Conservation (phyloP, 345 rosid species). For the Populus simonii region DNA sequence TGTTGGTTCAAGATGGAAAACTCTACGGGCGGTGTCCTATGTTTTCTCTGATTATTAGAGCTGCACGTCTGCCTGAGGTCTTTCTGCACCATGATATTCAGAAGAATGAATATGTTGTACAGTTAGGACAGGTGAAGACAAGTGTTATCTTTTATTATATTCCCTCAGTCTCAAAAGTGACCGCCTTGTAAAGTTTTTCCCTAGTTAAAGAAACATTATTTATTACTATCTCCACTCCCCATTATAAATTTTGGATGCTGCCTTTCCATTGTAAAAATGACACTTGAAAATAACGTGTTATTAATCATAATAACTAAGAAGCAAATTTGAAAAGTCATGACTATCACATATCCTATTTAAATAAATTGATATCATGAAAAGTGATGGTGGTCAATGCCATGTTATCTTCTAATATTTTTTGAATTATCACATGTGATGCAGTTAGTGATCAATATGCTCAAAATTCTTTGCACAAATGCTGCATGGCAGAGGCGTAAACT, state of each 20-base stretch:
- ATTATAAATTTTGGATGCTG: background rate
- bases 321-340: background rate
- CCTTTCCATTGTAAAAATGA: background rate
- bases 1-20: conserved; percentile 95
- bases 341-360: background rate
- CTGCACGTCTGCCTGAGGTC: conserved; percentile 68
- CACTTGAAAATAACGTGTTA: background rate
- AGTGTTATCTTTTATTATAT: background rate
- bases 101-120: conserved; percentile 65
- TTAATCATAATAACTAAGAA: background rate
- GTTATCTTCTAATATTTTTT: background rate
- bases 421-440: conserved; percentile 41
- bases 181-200: background rate
- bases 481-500: conserved; percentile 99
- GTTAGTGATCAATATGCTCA: conserved; percentile 84
- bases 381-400: background rate
- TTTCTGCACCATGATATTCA: conserved; percentile 62
- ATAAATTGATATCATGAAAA: background rate
- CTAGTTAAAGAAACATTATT: background rate
- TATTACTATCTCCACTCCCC: background rate
- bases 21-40: conserved; percentile 85
- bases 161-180: background rate
- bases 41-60: conserved; percentile 60
- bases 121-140: conserved; percentile 64
- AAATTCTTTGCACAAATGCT: conserved; percentile 87